These are phyloP conservation scores for Mucor velutinosus DNA, from an alignment of 371 early-diverging fungal genomes.

Conservation along the genomic window DNA sequence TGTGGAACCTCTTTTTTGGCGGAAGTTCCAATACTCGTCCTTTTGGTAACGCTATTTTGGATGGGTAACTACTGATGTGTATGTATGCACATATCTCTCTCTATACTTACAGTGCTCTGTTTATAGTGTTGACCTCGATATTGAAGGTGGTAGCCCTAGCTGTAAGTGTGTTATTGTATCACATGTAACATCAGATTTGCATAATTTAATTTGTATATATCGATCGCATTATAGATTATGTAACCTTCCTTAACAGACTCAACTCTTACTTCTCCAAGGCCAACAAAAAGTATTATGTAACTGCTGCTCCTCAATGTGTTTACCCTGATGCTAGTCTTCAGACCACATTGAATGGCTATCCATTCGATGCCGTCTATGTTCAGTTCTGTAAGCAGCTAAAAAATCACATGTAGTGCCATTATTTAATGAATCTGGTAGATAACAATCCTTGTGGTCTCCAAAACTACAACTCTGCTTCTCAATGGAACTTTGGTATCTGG, in stretches of 20 bases:
- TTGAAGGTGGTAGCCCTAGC: constrained; percentile 60
- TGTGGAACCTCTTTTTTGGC: constrained; percentile 64
- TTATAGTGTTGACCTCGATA: constrained; percentile 61
- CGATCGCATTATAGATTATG: constrained; percentile 48
- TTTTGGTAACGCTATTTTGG: constrained; percentile 60
- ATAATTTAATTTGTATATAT: background rate
- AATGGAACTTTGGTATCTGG: constrained; percentile 61
- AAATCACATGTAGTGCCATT: background rate
- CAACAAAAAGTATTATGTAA: constrained; percentile 62
- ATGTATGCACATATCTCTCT: background rate
- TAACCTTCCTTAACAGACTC: constrained; percentile 52
- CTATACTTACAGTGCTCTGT: background rate
- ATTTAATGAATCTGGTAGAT: constrained; percentile 28
- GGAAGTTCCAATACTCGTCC: constrained; percentile 56
- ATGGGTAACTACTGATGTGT: constrained; percentile 40
- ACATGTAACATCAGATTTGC: background rate
- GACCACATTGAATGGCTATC: constrained; percentile 48
- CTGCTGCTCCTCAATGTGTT: constrained; percentile 77
- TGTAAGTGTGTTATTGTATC: constrained; percentile 23
- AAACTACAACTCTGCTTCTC: constrained; percentile 41
- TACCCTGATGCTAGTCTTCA: constrained; percentile 69
- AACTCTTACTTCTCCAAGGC: constrained; percentile 37
- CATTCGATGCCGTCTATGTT: constrained; percentile 72
- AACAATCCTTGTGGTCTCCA: constrained; percentile 75
- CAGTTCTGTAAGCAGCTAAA: constrained; percentile 60